Evolutionary conservation across 2,329 filamentous ascomycete species (phyloP).

Genomic region (Myriangium duriaei): DNA sequence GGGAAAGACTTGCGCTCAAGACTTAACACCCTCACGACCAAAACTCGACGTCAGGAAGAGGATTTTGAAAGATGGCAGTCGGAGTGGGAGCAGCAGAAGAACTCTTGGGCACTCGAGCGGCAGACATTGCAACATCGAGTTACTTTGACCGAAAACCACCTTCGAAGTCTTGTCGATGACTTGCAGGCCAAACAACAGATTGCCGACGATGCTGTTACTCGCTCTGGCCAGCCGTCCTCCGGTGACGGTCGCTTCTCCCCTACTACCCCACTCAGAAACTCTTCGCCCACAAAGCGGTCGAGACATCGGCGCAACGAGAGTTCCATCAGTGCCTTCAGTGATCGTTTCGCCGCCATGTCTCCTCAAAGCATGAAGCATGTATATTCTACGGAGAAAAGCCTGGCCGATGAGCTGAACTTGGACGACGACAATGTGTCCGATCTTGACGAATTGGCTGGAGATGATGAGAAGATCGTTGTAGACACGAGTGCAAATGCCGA

Average conservation of each 20-base stretch:
- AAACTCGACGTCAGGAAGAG: conserved; percentile 66
- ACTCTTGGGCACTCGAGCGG: conserved; percentile 72
- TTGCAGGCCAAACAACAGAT: conserved; percentile 57
- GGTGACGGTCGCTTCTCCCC: not conserved
- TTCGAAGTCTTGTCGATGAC: conserved; percentile 78
- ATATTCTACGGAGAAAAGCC: conserved; percentile 48
- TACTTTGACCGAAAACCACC: conserved; percentile 76
- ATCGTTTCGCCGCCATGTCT: conserved; percentile 15
- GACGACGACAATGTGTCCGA: conserved; percentile 62
- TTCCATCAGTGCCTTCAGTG: conserved; percentile 22
- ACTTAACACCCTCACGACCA: conserved; percentile 67
- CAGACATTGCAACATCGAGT: conserved; percentile 72
- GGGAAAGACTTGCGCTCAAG: conserved; percentile 61
- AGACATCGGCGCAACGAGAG: conserved; percentile 23
- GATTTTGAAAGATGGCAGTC: conserved; percentile 66
- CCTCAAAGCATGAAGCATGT: not conserved
- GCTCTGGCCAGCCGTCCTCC: conserved; percentile 9
- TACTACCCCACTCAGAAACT: not conserved
- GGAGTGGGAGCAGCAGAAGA: conserved; percentile 73
- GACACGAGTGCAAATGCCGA: not conserved
- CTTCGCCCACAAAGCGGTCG: not conserved
- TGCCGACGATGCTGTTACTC: conserved; percentile 18
- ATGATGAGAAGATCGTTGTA: conserved; percentile 46
- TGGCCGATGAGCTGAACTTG: conserved; percentile 85
- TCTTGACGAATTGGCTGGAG: conserved; percentile 42